Conservation (phyloP, 768 basidiomycete species). For the Tricholoma sp. region DNA sequence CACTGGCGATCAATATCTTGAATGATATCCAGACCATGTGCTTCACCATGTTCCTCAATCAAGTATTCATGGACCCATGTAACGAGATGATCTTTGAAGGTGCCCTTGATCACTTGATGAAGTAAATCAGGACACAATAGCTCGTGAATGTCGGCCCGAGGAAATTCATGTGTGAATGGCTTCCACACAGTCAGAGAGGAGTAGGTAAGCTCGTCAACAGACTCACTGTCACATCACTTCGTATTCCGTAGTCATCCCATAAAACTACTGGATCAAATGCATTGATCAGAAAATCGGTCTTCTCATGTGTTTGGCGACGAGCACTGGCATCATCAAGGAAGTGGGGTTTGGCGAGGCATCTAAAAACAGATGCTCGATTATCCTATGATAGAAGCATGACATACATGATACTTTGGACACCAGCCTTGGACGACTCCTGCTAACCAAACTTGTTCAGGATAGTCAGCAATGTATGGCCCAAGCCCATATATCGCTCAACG, state of each 20-base stretch:
- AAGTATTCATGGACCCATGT: slow-evolving; percentile 22
- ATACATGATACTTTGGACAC: slow-evolving; percentile 26
- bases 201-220: not conserved
- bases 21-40: slow-evolving; percentile 16
- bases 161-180: slow-evolving; percentile 23
- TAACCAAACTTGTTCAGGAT: slow-evolving; percentile 21
- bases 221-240: slow-evolving; percentile 13
- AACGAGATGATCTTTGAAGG: slow-evolving; percentile 28
- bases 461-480: slow-evolving; percentile 27
- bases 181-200: not conserved
- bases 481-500: slow-evolving; percentile 17
- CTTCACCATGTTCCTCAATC: slow-evolving; percentile 13
- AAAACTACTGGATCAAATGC: slow-evolving; percentile 13
- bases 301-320: slow-evolving; percentile 12
- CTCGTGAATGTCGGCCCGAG: slow-evolving; percentile 25
- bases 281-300: slow-evolving; percentile 17
- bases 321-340: slow-evolving; percentile 16
- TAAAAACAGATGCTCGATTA: slow-evolving; percentile 1
- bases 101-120: slow-evolving; percentile 8
- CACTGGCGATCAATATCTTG: slow-evolving; percentile 24
- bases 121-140: slow-evolving; percentile 25
- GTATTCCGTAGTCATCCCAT: slow-evolving; percentile 24
- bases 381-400: not conserved
- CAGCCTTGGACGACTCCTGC: slow-evolving; percentile 20
- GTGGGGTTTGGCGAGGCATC: slow-evolving; percentile 6